Conservation (phyloP, 2,329 filamentous ascomycete species). For the Metarhizium brunneum region DNA sequence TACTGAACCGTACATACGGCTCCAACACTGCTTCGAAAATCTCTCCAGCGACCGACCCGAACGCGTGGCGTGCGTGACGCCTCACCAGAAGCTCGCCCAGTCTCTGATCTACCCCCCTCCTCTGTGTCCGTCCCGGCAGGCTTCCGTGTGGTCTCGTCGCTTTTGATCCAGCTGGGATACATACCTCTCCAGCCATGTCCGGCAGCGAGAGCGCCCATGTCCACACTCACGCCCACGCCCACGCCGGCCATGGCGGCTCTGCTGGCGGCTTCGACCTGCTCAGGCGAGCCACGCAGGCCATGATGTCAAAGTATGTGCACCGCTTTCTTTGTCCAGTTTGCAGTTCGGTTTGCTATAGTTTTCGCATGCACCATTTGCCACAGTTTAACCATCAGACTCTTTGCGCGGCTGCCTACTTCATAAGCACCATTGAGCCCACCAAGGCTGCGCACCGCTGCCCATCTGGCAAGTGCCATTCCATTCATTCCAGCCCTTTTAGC, state of each 20-base stretch:
- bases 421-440: neutral
- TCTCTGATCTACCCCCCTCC: neutral
- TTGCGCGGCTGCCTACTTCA: neutral
- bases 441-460: no score
- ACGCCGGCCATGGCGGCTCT: conserved; percentile 16
- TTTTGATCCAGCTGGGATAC: neutral
- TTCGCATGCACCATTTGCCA: neutral
- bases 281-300: conserved; percentile 50
- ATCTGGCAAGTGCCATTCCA: no score
- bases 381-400: neutral
- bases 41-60: neutral
- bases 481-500: no score
- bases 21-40: neutral
- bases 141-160: neutral
- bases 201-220: conserved; percentile 30
- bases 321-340: conserved; percentile 6
- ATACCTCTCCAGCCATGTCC: conserved; percentile 31
- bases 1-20: neutral
- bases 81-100: neutral
- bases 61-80: neutral
- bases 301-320: conserved; percentile 52
- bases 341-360: neutral
- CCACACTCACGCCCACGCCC: conserved; percentile 12
- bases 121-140: neutral
- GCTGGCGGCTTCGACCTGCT: conserved; percentile 45